phyloP scores from a whole-genome alignment of 2,329 filamentous ascomycete species.

The Metarhizium robertsii region DNA sequence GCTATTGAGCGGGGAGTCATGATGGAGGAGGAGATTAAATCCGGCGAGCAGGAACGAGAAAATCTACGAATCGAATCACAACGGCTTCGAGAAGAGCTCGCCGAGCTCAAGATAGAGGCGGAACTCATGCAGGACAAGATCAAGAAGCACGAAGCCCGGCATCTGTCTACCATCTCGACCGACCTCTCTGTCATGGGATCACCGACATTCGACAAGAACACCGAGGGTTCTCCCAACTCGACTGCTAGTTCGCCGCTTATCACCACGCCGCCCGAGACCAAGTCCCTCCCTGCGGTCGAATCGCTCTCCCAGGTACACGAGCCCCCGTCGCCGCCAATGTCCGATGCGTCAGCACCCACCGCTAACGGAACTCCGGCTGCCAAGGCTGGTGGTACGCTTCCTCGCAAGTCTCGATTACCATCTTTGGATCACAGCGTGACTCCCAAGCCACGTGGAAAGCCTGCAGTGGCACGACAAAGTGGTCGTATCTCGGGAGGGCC shows the following conservation, averaged over 20 bases:
- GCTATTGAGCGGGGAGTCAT: conserved; percentile 86
- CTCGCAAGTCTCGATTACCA: conserved; percentile 43
- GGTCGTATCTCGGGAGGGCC: conserved; percentile 38
- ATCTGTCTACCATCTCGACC: conserved; percentile 50
- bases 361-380: conserved; percentile 40
- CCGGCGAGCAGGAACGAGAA: conserved; percentile 87
- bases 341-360: conserved; percentile 63
- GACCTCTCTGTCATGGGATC: conserved; percentile 57
- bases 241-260: conserved; percentile 87
- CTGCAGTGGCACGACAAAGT: conserved; percentile 20
- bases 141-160: conserved; percentile 55
- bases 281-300: conserved; percentile 48
- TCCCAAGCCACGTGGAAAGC: conserved; percentile 47
- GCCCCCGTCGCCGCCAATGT: conserved; percentile 89
- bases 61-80: conserved; percentile 82
- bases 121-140: conserved; percentile 94
- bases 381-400: conserved; percentile 18
- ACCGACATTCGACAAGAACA: conserved; percentile 62
- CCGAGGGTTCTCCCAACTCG: conserved; percentile 68
- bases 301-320: conserved; percentile 61
- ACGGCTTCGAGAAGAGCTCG: conserved; percentile 79
- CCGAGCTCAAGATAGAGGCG: conserved; percentile 87
- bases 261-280: conserved; percentile 70
- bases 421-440: conserved; percentile 45
- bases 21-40: conserved; percentile 89